Conservation (phyloP, 371 early-diverging fungal species). For the Mortierella sp. region DNA sequence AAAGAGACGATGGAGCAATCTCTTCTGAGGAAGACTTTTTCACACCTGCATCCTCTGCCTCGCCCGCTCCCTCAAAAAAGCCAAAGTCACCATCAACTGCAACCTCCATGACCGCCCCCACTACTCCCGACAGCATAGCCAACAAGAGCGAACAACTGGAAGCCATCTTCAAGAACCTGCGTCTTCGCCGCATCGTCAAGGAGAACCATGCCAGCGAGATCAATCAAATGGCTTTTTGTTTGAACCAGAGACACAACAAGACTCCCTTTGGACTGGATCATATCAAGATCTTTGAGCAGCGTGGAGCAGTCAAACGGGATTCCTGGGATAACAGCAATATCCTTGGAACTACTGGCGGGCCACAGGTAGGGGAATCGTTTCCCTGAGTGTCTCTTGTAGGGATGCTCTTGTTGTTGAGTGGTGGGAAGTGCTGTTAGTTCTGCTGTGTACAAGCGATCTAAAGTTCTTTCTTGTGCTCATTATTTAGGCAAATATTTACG, state of each 20-base stretch:
- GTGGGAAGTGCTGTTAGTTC: neutral
- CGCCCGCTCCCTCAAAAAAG: slow-evolving; percentile 47
- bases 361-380: slow-evolving; percentile 62
- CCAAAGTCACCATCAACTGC: slow-evolving; percentile 37
- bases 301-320: slow-evolving; percentile 75
- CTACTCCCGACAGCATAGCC: neutral
- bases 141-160: slow-evolving; percentile 34
- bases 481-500: slow-evolving; percentile 83
- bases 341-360: slow-evolving; percentile 79
- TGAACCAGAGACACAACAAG: slow-evolving; percentile 67
- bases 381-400: neutral
- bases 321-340: slow-evolving; percentile 80
- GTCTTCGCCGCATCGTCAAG: slow-evolving; percentile 85
- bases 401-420: neutral
- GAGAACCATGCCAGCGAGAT: slow-evolving; percentile 88
- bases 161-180: slow-evolving; percentile 76
- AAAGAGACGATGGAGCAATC: slow-evolving; percentile 39
- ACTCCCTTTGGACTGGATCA: slow-evolving; percentile 69
- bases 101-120: neutral
- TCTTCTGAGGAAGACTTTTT: slow-evolving; percentile 50
- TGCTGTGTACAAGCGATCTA: neutral
- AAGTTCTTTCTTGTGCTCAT: neutral
- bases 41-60: slow-evolving; percentile 48
- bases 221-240: slow-evolving; percentile 79
- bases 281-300: slow-evolving; percentile 75